Evolutionary conservation across 352 stramenopile species (phyloP), one percentile per base, ranked within the genome.

Genomic region (Globisporangium iwayamae): DNA sequence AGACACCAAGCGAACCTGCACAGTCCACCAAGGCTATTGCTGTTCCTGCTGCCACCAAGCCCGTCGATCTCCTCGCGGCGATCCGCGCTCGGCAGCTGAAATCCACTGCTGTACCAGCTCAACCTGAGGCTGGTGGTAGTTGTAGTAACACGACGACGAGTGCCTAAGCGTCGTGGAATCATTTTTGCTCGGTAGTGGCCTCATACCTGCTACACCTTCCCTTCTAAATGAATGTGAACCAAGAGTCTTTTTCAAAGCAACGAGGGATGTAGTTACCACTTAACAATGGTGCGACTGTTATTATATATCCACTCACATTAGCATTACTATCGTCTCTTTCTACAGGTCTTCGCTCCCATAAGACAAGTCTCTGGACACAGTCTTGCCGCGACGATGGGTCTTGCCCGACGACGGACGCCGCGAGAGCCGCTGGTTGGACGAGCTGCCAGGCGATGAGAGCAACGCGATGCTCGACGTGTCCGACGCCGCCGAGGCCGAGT

Each of bases 381-480:
- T 11, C 52, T 58, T 58, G 9, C 18, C 52, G 5, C 34, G 32
- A 3, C 20, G 51, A 18, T 57, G 18, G n/a, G 9, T 45, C 52
- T 32, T 58, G 18, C 22, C 51, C 22, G 45, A 22, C 6, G 62
- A 67, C 22, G 28, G 34, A 22, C 50, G 60, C 34, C 34, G 60
- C 58, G 38, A 63, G n/a, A 55, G 57, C n/a, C 20, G 46, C 11
- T 53, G 41, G n/a, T 63, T 36, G 25, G 62, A 16, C 18, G 79
- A 79, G 6, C 61, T 73, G 48, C 66, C 69, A 2, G 66, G 62
- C 54, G 80, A 73, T 13, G 78, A 87, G 38, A 91, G 66, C 48
- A 91, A 52, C 43, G 80, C 83, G 54, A 91, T 87, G 53, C 80
- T 90, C 13, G 80, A 90, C 5, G 68, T 72, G 53, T 72, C 71